phyloP scores from a whole-genome alignment of 2,329 filamentous ascomycete genomes.

The Nemania sp. region DNA sequence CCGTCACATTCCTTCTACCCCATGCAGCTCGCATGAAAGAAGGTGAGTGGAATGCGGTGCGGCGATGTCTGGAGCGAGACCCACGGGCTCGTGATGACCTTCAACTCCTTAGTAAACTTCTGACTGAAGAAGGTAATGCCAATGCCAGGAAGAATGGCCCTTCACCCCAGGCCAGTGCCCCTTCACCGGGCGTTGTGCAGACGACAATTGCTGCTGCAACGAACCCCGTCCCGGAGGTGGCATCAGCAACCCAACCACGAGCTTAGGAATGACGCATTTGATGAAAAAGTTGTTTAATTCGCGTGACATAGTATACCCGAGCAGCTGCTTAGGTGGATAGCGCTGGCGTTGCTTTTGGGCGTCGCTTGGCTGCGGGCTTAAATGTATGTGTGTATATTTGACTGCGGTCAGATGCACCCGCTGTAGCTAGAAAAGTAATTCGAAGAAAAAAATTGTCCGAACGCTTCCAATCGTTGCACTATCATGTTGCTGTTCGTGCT shows the following conservation, averaged over 20 bases:
- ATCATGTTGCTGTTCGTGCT: too few species aligned
- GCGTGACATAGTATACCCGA: not conserved
- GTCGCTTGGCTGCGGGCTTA: not conserved
- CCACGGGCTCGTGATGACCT: conserved; percentile 67
- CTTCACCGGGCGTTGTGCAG: conserved; percentile 38
- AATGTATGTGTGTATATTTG: too few species aligned
- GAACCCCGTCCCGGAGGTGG: conserved; percentile 26
- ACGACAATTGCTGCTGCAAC: conserved; percentile 38
- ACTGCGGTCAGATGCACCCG: too few species aligned
- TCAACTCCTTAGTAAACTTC: conserved; percentile 55
- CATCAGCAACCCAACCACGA: conserved; percentile 32
- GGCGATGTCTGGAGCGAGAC: conserved; percentile 67
- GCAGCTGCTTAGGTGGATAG: too few species aligned
- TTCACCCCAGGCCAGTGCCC: conserved; percentile 27
- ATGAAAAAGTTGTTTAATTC: not conserved
- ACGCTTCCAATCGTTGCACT: too few species aligned
- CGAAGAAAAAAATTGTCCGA: too few species aligned
- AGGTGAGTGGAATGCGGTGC: conserved; percentile 75
- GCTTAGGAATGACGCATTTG: conserved; percentile 13
- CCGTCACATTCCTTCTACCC: conserved; percentile 69
- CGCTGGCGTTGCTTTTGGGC: too few species aligned
- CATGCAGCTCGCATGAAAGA: conserved; percentile 69
- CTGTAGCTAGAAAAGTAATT: too few species aligned
- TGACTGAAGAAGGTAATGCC: conserved; percentile 53
- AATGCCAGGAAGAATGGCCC: conserved; percentile 35